Evolutionary conservation across 345 rosid genomes (phyloP).

Genomic region (Mercurialis annua): DNA sequence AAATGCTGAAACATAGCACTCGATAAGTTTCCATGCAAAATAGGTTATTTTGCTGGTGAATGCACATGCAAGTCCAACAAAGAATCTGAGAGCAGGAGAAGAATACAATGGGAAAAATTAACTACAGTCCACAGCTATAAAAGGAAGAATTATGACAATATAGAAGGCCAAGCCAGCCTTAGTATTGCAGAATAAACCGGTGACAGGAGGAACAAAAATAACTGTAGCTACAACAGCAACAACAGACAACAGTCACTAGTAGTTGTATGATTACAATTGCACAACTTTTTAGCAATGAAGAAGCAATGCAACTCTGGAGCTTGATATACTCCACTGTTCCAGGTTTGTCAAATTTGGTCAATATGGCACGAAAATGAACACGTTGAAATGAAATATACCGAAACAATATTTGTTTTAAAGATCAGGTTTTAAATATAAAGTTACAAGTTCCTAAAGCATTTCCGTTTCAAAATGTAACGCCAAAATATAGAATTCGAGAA

Average conservation of each 20-base stretch:
- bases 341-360: neutral
- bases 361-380: too few species aligned
- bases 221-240: slow-evolving; percentile 9
- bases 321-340: neutral
- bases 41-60: too few species aligned
- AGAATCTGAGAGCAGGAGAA: slow-evolving; percentile 1
- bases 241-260: slow-evolving; percentile 4
- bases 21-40: too few species aligned
- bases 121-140: slow-evolving; percentile 1
- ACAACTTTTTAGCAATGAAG: slow-evolving; percentile 12
- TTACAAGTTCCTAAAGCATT: too few species aligned
- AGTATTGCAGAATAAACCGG: neutral
- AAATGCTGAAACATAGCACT: too few species aligned
- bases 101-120: slow-evolving; percentile 3
- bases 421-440: too few species aligned
- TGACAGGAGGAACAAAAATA: neutral
- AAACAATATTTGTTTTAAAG: too few species aligned
- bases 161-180: slow-evolving; percentile 8
- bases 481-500: too few species aligned
- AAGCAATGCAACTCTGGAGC: neutral
- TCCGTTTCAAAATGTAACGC: too few species aligned
- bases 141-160: slow-evolving; percentile 1
- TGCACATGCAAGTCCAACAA: slow-evolving; percentile 6
- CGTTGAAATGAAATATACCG: too few species aligned
- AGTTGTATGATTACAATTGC: slow-evolving; percentile 1